Percentiles rank a stretch among this genome's conserved stretches.
These are phyloP conservation scores for Urtica urens DNA, from an alignment of 306 rosid genomes.

Conservation along the genomic window DNA sequence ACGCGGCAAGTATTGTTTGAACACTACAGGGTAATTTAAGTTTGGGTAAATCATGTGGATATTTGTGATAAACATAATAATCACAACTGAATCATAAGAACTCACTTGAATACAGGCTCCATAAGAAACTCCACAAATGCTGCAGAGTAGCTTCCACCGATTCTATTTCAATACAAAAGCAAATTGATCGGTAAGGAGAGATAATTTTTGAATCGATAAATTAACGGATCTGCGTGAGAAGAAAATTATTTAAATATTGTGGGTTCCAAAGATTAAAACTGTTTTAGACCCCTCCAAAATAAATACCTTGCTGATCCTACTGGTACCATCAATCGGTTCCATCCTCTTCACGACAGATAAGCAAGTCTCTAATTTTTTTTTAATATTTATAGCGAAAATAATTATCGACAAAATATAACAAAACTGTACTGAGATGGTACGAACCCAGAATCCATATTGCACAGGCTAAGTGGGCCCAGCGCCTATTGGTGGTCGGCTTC, in stretches of 20 bases:
- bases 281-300: no score
- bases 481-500: conserved; percentile 96
- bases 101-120: conserved; percentile 99
- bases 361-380: conserved; percentile 64
- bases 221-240: no score
- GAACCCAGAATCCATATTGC: conserved; percentile 99
- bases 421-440: conserved; percentile 22
- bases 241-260: no score
- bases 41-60: no score
- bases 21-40: conserved; percentile 52
- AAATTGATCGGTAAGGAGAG: no score
- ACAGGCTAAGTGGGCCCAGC: conserved; percentile 98
- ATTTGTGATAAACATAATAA: background rate
- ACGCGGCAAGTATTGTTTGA: conserved; percentile 85
- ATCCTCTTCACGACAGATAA: conserved; percentile 86
- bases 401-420: background rate
- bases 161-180: conserved; percentile 43
- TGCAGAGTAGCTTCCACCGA: conserved; percentile 95
- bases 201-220: no score
- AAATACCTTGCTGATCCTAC: conserved; percentile 73
- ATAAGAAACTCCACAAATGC: conserved; percentile 88
- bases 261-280: no score
- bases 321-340: conserved; percentile 95
- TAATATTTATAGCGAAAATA: conserved; percentile 20
- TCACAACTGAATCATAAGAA: conserved; percentile 9